A percentile compares a stretch with the other conserved stretches of the same genome.
Conservation (phyloP, 2,329 filamentous ascomycete species). For the Tympanopsis confertula region DNA sequence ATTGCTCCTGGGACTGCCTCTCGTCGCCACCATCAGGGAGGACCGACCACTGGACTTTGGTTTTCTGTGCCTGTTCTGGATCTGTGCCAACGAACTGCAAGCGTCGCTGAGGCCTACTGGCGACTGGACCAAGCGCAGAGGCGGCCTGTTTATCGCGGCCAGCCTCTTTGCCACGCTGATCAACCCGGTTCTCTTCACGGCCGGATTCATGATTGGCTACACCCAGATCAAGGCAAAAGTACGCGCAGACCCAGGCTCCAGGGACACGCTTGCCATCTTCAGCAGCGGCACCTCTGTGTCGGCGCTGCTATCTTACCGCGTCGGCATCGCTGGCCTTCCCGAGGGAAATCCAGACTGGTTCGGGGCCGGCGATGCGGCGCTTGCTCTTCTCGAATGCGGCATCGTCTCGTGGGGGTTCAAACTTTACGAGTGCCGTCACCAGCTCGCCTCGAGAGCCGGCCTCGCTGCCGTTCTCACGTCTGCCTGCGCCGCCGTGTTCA, state of each 20-base stretch:
- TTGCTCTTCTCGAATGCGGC: constrained; percentile 35
- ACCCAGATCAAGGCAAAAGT: constrained; percentile 22
- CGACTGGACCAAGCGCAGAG: background rate
- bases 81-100: constrained; percentile 24
- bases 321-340: background rate
- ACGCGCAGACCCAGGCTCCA: constrained; percentile 5
- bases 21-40: constrained; percentile 18
- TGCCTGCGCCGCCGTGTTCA: constrained; percentile 22
- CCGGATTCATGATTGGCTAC: constrained; percentile 30
- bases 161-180: constrained; percentile 23
- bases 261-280: constrained; percentile 12
- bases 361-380: constrained; percentile 35
- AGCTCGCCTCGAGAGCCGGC: constrained; percentile 30
- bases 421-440: constrained; percentile 34
- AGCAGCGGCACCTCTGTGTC: constrained; percentile 21
- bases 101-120: constrained; percentile 1
- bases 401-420: constrained; percentile 42
- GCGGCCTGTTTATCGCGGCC: constrained; percentile 7
- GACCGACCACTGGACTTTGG: constrained; percentile 31
- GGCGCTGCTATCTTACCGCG: constrained; percentile 8
- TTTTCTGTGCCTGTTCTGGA: constrained; percentile 37
- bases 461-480: constrained; percentile 24
- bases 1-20: constrained; percentile 23
- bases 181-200: constrained; percentile 36
- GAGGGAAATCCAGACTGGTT: constrained; percentile 6